A percentile compares a stretch with the other conserved stretches of the same genome.
Evolutionary conservation across 2,329 filamentous ascomycete genomes (phyloP).

Genomic region (Balansia obtecta): DNA sequence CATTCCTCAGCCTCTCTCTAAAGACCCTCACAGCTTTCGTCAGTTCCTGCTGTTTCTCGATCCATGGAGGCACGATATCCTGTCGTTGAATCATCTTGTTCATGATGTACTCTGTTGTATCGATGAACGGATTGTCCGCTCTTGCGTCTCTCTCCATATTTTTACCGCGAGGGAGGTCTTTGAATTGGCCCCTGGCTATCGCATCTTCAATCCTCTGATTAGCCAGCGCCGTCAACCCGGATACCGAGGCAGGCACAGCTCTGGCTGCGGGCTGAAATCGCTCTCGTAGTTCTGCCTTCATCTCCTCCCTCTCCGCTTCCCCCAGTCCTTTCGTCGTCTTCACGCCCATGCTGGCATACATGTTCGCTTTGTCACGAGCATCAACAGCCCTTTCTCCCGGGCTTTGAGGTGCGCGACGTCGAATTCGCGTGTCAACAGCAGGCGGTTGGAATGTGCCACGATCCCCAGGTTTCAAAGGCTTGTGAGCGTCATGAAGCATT

Average conservation of each 20-base stretch:
- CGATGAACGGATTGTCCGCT: slow-evolving; percentile 77
- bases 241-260: slow-evolving; percentile 61
- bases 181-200: slow-evolving; percentile 81
- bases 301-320: slow-evolving; percentile 59
- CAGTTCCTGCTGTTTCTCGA: slow-evolving; percentile 94
- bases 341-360: slow-evolving; percentile 36
- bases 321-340: slow-evolving; percentile 41
- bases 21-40: slow-evolving; percentile 57
- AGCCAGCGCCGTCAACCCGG: slow-evolving; percentile 69
- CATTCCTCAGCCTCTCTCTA: slow-evolving; percentile 58
- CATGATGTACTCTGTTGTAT: slow-evolving; percentile 96
- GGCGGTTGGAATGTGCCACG: slow-evolving; percentile 34
- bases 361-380: slow-evolving; percentile 44
- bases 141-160: slow-evolving; percentile 71
- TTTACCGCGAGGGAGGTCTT: slow-evolving; percentile 68
- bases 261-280: slow-evolving; percentile 64
- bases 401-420: slow-evolving; percentile 24
- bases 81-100: slow-evolving; percentile 97
- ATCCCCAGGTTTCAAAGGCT: slow-evolving; percentile 45
- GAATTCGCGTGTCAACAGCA: slow-evolving; percentile 40
- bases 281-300: slow-evolving; percentile 64
- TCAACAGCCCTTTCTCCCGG: slow-evolving; percentile 36
- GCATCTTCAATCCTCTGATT: slow-evolving; percentile 91
- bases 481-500: slow-evolving; percentile 72
- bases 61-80: slow-evolving; percentile 93